Conservation (phyloP, 345 rosid genomes). For the Melastoma malabathricum region DNA sequence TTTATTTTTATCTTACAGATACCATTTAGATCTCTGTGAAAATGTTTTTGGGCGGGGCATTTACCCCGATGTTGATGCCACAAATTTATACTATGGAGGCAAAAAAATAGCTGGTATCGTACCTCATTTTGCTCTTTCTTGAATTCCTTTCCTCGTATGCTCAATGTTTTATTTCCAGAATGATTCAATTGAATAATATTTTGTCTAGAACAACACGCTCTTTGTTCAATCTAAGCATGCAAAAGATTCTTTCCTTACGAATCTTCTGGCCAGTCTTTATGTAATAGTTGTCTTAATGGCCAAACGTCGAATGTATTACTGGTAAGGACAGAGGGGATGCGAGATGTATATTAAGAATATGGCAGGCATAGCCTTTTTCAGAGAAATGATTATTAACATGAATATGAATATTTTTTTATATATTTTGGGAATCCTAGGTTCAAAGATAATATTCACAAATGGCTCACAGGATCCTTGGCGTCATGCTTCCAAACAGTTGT, state of each 20-base stretch:
- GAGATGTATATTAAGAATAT: too few species aligned
- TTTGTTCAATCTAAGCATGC: too few species aligned
- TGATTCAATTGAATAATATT: too few species aligned
- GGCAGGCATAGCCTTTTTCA: neutral
- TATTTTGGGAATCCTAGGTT: conserved; percentile 30
- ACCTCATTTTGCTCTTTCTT: neutral
- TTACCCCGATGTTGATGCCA: conserved; percentile 61
- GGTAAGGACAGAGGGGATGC: too few species aligned
- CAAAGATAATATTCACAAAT: conserved; percentile 71
- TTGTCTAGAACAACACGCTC: too few species aligned
- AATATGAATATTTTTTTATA: neutral
- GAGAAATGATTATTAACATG: neutral
- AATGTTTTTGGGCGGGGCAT: conserved; percentile 53
- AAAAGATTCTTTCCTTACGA: too few species aligned
- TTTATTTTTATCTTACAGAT: conserved; percentile 24
- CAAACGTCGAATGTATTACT: too few species aligned
- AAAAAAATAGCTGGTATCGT: conserved; percentile 51
- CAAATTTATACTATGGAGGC: conserved; percentile 78
- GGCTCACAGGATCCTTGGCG: conserved; percentile 99
- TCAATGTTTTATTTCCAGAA: too few species aligned
- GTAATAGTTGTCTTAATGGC: too few species aligned
- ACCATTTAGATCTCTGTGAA: conserved; percentile 77
- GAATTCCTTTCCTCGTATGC: too few species aligned
- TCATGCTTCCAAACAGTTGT: conserved; percentile 68
- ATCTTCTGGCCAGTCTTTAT: too few species aligned